phyloP scores from a whole-genome alignment of 225 moss, liverwort and hornwort species.

The Marchantia paleacea region DNA sequence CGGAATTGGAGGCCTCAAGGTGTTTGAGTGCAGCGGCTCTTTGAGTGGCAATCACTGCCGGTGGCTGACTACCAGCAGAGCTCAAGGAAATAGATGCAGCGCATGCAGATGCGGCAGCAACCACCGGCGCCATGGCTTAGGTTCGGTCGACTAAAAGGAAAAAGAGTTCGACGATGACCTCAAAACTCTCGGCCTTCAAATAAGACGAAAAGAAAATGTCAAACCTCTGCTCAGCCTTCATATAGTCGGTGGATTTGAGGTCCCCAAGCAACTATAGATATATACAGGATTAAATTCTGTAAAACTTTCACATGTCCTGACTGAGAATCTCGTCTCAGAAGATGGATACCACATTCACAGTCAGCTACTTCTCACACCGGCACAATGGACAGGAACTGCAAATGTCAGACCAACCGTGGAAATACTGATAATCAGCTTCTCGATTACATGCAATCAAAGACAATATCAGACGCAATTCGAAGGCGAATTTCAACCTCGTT shows the following conservation, averaged over 20 bases:
- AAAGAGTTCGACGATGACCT: background rate
- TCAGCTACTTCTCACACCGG: no score
- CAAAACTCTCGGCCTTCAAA: conserved; percentile 1
- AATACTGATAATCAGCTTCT: no score
- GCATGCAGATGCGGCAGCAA: conserved; percentile 20
- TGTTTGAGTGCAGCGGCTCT: background rate
- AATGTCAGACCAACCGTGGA: no score
- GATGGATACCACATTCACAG: background rate
- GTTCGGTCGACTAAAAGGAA: background rate
- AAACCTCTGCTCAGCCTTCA: background rate
- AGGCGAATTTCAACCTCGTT: no score
- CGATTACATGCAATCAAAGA: no score
- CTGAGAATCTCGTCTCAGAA: background rate
- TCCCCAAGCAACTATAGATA: no score
- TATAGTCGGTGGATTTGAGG: background rate
- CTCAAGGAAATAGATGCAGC: conserved; percentile 1
- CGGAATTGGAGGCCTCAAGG: conserved; percentile 23
- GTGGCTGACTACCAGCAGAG: background rate
- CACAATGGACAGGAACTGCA: no score
- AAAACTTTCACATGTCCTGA: no score
- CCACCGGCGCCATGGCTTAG: conserved; percentile 22
- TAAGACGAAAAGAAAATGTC: background rate
- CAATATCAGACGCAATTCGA: no score
- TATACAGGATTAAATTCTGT: no score
- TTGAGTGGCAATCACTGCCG: background rate